These are phyloP conservation scores for Venturiaceae sp. DNA, from an alignment of 2,329 filamentous ascomycete genomes.

Conservation along the genomic window DNA sequence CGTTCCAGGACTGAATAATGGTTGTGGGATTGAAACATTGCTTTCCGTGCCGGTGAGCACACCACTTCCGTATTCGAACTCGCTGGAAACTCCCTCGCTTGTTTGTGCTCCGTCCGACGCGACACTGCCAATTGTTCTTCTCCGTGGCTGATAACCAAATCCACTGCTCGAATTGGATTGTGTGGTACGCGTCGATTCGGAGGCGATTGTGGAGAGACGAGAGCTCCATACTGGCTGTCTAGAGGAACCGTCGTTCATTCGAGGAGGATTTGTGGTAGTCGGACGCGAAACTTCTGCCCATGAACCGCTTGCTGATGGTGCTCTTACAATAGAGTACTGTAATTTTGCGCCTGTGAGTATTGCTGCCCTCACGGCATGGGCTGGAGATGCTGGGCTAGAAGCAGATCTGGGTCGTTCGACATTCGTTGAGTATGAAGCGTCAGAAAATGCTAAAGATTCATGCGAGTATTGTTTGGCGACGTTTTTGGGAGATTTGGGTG, in stretches of 20 bases:
- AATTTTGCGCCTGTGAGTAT: conserved; percentile 20
- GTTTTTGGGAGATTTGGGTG: neutral
- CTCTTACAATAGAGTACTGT: conserved; percentile 22
- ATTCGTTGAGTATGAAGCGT: conserved; percentile 17
- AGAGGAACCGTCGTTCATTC: conserved; percentile 22
- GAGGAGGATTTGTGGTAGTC: conserved; percentile 15
- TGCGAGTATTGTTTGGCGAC: conserved; percentile 16
- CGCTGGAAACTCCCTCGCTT: neutral
- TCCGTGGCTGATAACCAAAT: neutral
- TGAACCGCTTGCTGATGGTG: conserved; percentile 24
- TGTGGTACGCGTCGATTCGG: conserved; percentile 10
- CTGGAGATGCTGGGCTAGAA: conserved; percentile 7
- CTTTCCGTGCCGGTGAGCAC: conserved; percentile 11
- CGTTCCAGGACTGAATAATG: conserved; percentile 22
- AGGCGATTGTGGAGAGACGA: conserved; percentile 12
- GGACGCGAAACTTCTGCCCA: conserved; percentile 22
- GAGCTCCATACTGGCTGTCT: conserved; percentile 11
- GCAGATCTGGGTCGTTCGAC: conserved; percentile 18
- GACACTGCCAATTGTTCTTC: conserved; percentile 6
- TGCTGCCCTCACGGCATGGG: conserved; percentile 13
- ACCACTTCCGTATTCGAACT: conserved; percentile 5
- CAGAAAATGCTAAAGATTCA: conserved; percentile 26
- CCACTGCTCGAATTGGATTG: neutral
- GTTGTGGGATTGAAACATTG: conserved; percentile 23
- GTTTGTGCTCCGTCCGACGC: neutral